Percentiles rank a stretch among this genome's conserved stretches.
Conservation (phyloP, 495 filamentous ascomycete genomes). For the Penicillium subrubescens region DNA sequence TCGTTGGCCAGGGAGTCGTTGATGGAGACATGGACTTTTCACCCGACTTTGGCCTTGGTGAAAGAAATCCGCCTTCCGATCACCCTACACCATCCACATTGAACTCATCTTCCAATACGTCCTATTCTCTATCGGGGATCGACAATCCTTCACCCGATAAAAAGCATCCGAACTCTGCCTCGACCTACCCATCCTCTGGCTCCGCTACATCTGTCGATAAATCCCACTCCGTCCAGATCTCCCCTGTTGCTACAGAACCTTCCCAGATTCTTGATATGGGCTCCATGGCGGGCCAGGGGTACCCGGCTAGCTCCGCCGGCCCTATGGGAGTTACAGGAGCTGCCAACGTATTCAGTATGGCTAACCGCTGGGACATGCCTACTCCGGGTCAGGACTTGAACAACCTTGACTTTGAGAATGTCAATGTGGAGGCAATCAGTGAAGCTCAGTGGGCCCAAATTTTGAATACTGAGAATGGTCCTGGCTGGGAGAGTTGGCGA, state of each 20-base stretch:
- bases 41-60: conserved; percentile 30
- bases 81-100: conserved; percentile 40
- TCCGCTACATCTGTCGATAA: conserved; percentile 23
- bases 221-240: conserved; percentile 18
- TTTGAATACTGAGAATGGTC: conserved; percentile 16
- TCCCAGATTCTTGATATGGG: conserved; percentile 16
- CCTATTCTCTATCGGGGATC: conserved; percentile 31
- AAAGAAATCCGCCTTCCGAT: conserved; percentile 36
- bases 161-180: conserved; percentile 20
- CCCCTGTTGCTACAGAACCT: conserved; percentile 14
- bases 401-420: conserved; percentile 23
- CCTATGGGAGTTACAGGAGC: conserved; percentile 14
- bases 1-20: conserved; percentile 10
- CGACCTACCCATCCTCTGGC: conserved; percentile 10
- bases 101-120: conserved; percentile 40
- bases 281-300: conserved; percentile 18
- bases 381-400: conserved; percentile 14
- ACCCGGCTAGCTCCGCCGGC: conserved; percentile 12
- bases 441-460: conserved; percentile 45
- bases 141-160: conserved; percentile 28
- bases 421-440: conserved; percentile 30
- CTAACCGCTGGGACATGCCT: conserved; percentile 33
- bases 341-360: conserved; percentile 16
- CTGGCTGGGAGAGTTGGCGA: conserved; percentile 36
- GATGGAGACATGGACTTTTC: conserved; percentile 39